Evolutionary conservation across 495 filamentous ascomycete genomes (phyloP).

Genomic region (Hypoxylon crocopeplum): DNA sequence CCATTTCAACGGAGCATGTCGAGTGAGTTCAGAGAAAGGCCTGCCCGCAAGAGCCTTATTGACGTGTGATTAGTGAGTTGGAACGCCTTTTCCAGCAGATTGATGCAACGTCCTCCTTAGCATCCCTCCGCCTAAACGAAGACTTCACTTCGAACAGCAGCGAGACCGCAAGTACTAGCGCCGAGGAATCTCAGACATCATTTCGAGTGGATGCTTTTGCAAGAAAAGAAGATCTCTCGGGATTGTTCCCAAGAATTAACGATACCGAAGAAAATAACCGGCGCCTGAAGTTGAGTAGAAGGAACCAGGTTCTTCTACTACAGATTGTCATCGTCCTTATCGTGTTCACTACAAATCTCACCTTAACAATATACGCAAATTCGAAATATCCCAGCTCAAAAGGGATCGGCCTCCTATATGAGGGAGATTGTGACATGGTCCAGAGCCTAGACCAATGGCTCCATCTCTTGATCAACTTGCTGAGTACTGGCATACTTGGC

Average conservation of each 20-base stretch:
- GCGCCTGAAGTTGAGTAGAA: slow-evolving; percentile 19
- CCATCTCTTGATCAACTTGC: slow-evolving; percentile 39
- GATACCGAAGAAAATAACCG: slow-evolving; percentile 19
- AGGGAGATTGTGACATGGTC: slow-evolving; percentile 36
- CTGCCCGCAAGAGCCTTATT: too few relatives aligned
- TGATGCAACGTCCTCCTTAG: not conserved
- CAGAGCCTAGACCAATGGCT: slow-evolving; percentile 28
- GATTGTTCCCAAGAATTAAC: slow-evolving; percentile 36
- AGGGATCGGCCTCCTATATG: slow-evolving; percentile 33
- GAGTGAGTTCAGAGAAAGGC: not conserved
- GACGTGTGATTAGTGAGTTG: too few relatives aligned
- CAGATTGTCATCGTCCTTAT: slow-evolving; percentile 21
- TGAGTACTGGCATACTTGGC: slow-evolving; percentile 44
- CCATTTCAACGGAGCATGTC: not conserved
- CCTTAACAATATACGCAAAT: slow-evolving; percentile 26
- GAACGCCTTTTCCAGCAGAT: not conserved
- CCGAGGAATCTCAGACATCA: too few relatives aligned
- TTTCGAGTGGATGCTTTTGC: too few relatives aligned
- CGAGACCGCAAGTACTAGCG: too few relatives aligned
- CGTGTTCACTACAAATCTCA: slow-evolving; percentile 28
- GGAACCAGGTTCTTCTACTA: slow-evolving; percentile 26
- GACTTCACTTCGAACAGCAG: too few relatives aligned
- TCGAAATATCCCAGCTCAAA: slow-evolving; percentile 18
- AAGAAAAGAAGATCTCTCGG: slow-evolving; percentile 15
- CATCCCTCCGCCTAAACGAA: not conserved